Percentiles rank a stretch among this genome's conserved stretches.
phyloP scores from a whole-genome alignment of 306 rosid species.

The Citrullus amarus region DNA sequence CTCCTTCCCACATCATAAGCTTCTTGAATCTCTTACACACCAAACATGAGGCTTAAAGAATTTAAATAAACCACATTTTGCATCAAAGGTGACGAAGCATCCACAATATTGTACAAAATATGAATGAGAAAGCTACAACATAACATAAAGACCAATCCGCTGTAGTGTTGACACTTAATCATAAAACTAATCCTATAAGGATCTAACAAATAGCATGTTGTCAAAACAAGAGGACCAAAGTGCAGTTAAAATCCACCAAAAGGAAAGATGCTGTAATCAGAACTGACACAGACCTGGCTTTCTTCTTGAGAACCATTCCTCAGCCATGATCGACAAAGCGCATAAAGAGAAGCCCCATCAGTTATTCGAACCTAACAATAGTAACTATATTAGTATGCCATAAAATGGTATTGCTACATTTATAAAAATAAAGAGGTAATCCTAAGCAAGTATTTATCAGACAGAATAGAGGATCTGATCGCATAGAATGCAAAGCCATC shows the following conservation, averaged over 20 bases:
- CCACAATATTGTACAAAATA: not conserved
- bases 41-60: not conserved
- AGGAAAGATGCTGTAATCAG: not conserved
- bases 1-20: too few species aligned
- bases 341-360: constrained; percentile 70
- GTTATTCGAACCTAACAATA: constrained; percentile 53
- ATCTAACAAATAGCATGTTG: too few species aligned
- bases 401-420: not conserved
- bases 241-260: not conserved
- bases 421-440: not conserved
- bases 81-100: not conserved
- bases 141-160: not conserved
- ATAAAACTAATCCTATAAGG: not conserved
- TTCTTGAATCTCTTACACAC: too few species aligned
- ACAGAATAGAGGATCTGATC: not conserved
- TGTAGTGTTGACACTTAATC: not conserved
- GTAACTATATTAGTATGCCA: constrained; percentile 13
- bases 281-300: constrained; percentile 40
- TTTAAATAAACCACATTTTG: not conserved
- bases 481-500: not conserved
- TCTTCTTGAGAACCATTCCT: constrained; percentile 60
- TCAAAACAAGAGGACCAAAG: not conserved
- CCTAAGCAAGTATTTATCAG: not conserved
- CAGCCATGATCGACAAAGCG: constrained; percentile 84
- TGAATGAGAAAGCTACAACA: not conserved